Evolutionary conservation across 148 eudicot species (phyloP), one percentile per base, ranked within the genome.

Genomic region (Agrostemma githago): DNA sequence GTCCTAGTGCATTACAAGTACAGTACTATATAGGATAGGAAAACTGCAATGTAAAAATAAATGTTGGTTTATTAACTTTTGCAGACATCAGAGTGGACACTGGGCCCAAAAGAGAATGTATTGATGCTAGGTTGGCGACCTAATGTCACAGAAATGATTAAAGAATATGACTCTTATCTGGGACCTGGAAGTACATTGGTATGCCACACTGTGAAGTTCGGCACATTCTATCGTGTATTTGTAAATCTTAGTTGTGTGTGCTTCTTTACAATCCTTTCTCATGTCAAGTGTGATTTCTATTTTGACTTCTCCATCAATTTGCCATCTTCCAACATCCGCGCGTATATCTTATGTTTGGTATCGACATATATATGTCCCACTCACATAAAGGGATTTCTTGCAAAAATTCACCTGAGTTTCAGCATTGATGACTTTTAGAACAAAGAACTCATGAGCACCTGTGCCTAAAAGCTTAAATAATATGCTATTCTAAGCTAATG

Each of bases 101-200:
- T 77, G 69, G 98, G 96, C 79, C 99, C 93, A 53, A 92, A 82
- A 80, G 99, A 95, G 82, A 80, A 81, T 74, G 80, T 92, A 82
- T 78, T 95, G 67, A 66, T 95, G 85, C 88, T 92, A 67, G 99
- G 99, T 66, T 95, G 99, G 99, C 92, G 96, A 21, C 84, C 90
- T 59, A 87, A 88, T 85, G 88, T 90, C 41, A 84, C 83, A 11
- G 92, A 92, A 75, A 87, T 95, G 96, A 87, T 95, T 76, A 80
- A 82, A 83, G 99, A 95, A 76, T 92, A 92, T 75, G 96, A 95
- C 77, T 84, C 80, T 66, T 95, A 95, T 83, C 90, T 95, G 66
- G 99, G 99, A 78, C 97, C 99, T 70, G 97, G 97, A 84, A 95
- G 98, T 80, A 84, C 87, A 72, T 53, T 95, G 92, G 99, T 95